phyloP scores from a whole-genome alignment of 148 eudicot genomes.

The Heliosperma pusillum region DNA sequence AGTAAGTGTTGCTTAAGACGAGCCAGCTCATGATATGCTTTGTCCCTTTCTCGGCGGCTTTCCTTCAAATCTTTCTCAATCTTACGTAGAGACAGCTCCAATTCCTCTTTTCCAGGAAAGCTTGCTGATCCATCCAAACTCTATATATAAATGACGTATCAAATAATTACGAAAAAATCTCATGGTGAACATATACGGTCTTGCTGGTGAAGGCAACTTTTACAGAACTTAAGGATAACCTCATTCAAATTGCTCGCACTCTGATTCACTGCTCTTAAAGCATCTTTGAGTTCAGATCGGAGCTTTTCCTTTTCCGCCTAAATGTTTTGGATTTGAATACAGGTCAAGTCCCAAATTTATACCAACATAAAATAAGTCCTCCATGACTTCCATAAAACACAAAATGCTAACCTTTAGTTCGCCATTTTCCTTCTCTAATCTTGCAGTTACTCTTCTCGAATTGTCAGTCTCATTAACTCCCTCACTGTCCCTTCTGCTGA shows the following conservation, averaged over 20 bases:
- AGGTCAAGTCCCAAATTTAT: constrained; percentile 8
- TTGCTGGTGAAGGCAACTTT: neutral
- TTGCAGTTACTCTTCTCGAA: constrained; percentile 50
- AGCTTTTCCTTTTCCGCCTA: constrained; percentile 58
- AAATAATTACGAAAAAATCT: constrained; percentile 5
- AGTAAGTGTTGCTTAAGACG: constrained; percentile 96
- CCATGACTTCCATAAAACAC: neutral
- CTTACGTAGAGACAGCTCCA: constrained; percentile 57
- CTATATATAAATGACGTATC: constrained; percentile 26
- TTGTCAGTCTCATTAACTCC: constrained; percentile 39
- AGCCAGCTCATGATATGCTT: constrained; percentile 71
- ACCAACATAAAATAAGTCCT: neutral
- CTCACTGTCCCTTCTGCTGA: constrained; percentile 44
- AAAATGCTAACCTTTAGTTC: constrained; percentile 55
- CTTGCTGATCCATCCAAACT: constrained; percentile 28
- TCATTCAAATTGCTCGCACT: constrained; percentile 32
- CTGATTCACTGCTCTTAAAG: constrained; percentile 22
- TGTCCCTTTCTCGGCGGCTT: constrained; percentile 63
- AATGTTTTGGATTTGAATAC: constrained; percentile 12
- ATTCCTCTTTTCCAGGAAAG: constrained; percentile 58
- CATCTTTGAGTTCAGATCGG: constrained; percentile 42
- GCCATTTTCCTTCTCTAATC: constrained; percentile 62
- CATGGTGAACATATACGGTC: neutral
- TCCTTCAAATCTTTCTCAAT: constrained; percentile 74
- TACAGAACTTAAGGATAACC: constrained; percentile 25